Evolutionary conservation across 2,329 filamentous ascomycete species (phyloP).

Genomic region (Fusarium phyllophilum): DNA sequence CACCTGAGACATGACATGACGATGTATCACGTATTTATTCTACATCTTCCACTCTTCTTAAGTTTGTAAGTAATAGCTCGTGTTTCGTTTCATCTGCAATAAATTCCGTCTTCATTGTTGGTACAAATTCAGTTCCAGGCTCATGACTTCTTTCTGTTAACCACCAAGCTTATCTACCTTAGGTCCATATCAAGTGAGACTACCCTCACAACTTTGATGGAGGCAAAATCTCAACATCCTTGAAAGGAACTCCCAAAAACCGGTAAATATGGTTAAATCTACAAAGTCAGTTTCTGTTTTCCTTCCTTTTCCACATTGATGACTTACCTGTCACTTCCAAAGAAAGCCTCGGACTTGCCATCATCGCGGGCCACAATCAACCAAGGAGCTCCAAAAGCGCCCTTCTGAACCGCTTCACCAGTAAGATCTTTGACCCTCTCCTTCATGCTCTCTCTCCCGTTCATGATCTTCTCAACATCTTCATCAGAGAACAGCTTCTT

Average conservation of each 20-base stretch:
- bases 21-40: background rate
- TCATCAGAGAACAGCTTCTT: conserved; percentile 57
- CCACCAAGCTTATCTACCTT: background rate
- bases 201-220: conserved; percentile 50
- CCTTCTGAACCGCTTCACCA: conserved; percentile 67
- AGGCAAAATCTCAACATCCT: conserved; percentile 56
- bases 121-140: background rate
- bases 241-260: conserved; percentile 70
- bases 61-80: background rate
- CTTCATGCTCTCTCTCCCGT: conserved; percentile 60
- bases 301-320: too few species aligned
- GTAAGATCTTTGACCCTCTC: conserved; percentile 65
- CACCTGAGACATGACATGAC: background rate
- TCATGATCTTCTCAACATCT: conserved; percentile 67
- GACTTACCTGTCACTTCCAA: conserved; percentile 75
- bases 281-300: background rate
- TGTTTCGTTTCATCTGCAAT: background rate
- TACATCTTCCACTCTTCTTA: background rate
- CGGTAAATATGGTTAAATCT: conserved; percentile 77
- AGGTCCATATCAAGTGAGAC: too few species aligned
- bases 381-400: conserved; percentile 84
- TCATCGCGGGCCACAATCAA: conserved; percentile 70
- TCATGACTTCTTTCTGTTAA: background rate
- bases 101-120: background rate
- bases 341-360: conserved; percentile 74